Evolutionary conservation across 257 asterid genomes (phyloP), one percentile per base, ranked within the genome.

Genomic region (Gentiana macrophylla): DNA sequence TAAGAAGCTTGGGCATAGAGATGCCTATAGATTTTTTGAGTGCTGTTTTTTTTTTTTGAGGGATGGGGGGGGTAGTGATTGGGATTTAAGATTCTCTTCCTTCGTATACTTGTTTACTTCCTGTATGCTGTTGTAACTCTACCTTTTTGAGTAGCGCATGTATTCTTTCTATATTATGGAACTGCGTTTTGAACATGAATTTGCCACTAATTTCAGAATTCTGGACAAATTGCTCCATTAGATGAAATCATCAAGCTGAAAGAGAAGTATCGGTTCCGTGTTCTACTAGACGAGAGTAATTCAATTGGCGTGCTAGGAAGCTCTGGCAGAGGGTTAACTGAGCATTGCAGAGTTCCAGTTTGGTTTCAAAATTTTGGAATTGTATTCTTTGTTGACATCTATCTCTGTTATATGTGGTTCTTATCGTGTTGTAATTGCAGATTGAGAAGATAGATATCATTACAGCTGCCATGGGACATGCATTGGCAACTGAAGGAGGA

Each of bases 401-500:
- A 41, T 60, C 7, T 55, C 35, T 53, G 35, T 62, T 60, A 7
- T 55, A 41, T 53, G 35, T 62, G 11, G 55, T 58, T 46, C 8
- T 50, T 51, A 63, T 37, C 46, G 37, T 61, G 45, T 54, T 62
- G 63, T 56, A 46, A 35, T 76, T 62, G 56, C 62, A 90, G 98
- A 69, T 87, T 60, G 96, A 87, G 67, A 84, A 87, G 77, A 86
- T 91, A 46, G 98, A 91, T 74, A 87, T 91, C 49, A 64, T 87
- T 46, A 78, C 94, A 49, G 95, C 98, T 67, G 93, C 89, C 37
- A 91, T 91, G 98, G 98, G 98, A 37, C 88, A 87, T 65, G 92
- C 95, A 10, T 75, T 91, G 75, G 98, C 98, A 61, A 75, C 95
- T 13, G 98, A 91, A 73, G 98, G 98, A 70, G 98, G 98, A 57